Conservation (phyloP, 2,329 filamentous ascomycete species). For the Talaromyces pinophilus region DNA sequence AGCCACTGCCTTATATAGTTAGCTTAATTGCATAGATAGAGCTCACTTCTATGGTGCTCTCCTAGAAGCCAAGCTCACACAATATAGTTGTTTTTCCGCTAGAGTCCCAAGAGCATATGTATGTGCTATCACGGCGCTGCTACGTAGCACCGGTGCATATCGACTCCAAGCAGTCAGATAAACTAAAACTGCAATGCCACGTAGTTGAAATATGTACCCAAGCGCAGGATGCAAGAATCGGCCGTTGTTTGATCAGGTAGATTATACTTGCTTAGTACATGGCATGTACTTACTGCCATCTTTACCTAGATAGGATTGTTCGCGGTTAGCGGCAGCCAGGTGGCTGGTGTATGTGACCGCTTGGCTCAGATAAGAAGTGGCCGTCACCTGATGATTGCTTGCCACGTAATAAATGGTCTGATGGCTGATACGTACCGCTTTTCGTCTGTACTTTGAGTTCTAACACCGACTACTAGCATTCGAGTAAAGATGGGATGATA, state of each 20-base stretch:
- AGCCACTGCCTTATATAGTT: too few species aligned
- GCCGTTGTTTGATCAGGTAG: constrained; percentile 1
- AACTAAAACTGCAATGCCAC: constrained; percentile 2
- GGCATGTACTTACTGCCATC: neutral
- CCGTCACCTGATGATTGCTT: neutral
- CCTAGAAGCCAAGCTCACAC: too few species aligned
- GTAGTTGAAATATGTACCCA: constrained; percentile 6
- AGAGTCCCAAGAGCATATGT: too few species aligned
- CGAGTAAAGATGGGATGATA: constrained; percentile 6
- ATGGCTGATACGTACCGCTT: neutral
- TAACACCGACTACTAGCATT: neutral
- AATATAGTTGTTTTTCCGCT: too few species aligned
- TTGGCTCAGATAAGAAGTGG: neutral
- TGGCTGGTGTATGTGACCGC: neutral
- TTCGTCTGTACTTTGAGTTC: neutral
- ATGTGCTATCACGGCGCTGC: too few species aligned
- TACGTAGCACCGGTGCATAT: too few species aligned
- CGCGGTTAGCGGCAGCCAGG: neutral
- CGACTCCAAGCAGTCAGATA: neutral
- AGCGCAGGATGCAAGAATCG: neutral
- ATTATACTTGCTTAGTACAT: neutral
- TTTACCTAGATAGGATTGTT: neutral
- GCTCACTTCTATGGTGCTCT: too few species aligned
- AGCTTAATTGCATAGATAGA: too few species aligned
- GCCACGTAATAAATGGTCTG: constrained; percentile 4